phyloP scores from a whole-genome alignment of 768 basidiomycete species.

The Pisolithus microcarpus region DNA sequence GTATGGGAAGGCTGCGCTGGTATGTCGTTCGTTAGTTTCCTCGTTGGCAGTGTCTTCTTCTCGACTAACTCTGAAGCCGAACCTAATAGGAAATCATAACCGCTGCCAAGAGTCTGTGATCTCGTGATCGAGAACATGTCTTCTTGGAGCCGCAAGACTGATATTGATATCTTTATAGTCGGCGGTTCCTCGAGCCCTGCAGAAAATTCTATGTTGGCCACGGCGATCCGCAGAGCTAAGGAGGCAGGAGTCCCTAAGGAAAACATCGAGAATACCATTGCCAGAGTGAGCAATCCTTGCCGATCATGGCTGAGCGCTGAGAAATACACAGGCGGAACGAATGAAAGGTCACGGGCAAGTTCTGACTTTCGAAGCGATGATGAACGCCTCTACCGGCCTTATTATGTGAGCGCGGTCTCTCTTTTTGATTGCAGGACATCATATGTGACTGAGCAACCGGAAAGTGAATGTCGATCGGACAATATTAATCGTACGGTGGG shows the following conservation, averaged over 20 bases:
- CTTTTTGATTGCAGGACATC: too few relatives aligned
- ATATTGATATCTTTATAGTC: conserved; percentile 26
- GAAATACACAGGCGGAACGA: conserved; percentile 36
- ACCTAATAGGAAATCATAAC: conserved; percentile 48
- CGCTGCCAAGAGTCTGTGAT: conserved; percentile 49
- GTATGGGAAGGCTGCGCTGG: conserved; percentile 50
- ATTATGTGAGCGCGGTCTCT: conserved; percentile 44
- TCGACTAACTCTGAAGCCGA: neutral
- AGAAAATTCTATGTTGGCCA: conserved; percentile 46
- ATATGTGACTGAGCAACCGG: conserved; percentile 6
- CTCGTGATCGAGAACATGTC: neutral
- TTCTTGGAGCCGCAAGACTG: neutral
- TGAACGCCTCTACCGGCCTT: conserved; percentile 50
- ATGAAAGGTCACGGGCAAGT: conserved; percentile 41
- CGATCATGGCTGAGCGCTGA: neutral
- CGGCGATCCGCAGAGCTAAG: conserved; percentile 49
- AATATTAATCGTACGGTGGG: conserved; percentile 58
- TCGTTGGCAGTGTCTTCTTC: neutral
- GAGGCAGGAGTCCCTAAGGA: conserved; percentile 59
- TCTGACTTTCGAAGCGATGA: conserved; percentile 56
- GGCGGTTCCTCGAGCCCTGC: conserved; percentile 52
- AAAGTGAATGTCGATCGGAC: conserved; percentile 56
- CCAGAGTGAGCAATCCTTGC: conserved; percentile 33
- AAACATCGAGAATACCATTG: conserved; percentile 58
- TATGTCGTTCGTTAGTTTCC: conserved; percentile 25